These are phyloP conservation scores for Aspergillus sclerotiicarbonarius DNA, from an alignment of 495 filamentous ascomycete genomes.

Conservation along the genomic window DNA sequence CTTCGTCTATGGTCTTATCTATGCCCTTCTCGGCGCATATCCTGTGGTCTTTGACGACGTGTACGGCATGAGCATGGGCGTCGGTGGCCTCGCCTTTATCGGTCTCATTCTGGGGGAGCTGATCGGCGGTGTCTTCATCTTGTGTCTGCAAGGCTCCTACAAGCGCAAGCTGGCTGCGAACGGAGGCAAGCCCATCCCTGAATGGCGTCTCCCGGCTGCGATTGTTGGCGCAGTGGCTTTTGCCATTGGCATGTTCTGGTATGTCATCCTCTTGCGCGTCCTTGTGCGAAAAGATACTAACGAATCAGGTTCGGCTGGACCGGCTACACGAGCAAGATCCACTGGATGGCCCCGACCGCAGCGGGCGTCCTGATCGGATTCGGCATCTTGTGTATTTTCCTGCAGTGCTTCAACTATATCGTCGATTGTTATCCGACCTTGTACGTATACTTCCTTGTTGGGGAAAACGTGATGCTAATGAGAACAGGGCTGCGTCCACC, in stretches of 20 bases:
- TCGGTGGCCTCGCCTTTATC: conserved; percentile 39
- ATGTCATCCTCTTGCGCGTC: conserved; percentile 9
- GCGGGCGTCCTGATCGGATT: conserved; percentile 35
- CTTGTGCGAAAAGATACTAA: not conserved
- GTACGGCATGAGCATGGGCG: conserved; percentile 35
- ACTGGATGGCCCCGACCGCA: conserved; percentile 34
- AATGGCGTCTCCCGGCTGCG: conserved; percentile 44
- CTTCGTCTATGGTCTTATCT: conserved; percentile 46
- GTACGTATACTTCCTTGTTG: conserved; percentile 39
- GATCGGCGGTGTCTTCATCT: conserved; percentile 26
- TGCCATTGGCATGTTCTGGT: conserved; percentile 57
- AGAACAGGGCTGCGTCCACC: conserved; percentile 68
- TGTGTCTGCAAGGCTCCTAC: conserved; percentile 31
- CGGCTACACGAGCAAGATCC: conserved; percentile 31
- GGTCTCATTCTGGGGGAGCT: conserved; percentile 37
- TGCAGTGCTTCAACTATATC: conserved; percentile 42
- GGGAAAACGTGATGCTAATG: not conserved
- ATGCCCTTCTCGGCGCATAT: conserved; percentile 45
- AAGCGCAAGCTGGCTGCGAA: conserved; percentile 31
- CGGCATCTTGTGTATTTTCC: conserved; percentile 37
- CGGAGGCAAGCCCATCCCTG: conserved; percentile 31
- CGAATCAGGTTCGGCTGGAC: conserved; percentile 43
- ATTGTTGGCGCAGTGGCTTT: conserved; percentile 51
- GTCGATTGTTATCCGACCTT: conserved; percentile 60
- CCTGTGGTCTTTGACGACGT: conserved; percentile 39